These are phyloP conservation scores for Cordyceps fumosorosea DNA, from an alignment of 2,329 filamentous ascomycete species.

Conservation along the genomic window DNA sequence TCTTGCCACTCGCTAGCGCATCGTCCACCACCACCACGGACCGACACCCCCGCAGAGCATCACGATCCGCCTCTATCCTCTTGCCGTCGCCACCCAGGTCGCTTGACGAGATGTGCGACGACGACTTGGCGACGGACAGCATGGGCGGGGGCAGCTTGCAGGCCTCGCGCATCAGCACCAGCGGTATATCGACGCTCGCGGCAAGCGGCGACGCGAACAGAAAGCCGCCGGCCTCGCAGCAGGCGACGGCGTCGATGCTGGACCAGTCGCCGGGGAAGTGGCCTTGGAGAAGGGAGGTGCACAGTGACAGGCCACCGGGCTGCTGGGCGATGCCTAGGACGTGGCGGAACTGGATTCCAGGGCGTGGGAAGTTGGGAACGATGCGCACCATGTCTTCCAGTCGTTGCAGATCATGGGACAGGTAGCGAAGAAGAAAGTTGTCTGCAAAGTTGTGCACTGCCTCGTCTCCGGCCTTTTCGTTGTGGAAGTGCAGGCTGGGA, in stretches of 20 bases:
- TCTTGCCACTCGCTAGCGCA: constrained; percentile 50
- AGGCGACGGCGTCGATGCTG: constrained; percentile 37
- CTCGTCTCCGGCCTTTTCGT: constrained; percentile 36
- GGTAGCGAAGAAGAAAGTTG: not conserved
- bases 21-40: constrained; percentile 54
- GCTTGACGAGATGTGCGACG: constrained; percentile 46
- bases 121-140: constrained; percentile 37
- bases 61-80: constrained; percentile 42
- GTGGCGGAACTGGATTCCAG: constrained; percentile 49
- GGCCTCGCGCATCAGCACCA: constrained; percentile 46
- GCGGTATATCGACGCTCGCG: constrained; percentile 29
- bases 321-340: constrained; percentile 50
- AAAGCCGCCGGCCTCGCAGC: constrained; percentile 52
- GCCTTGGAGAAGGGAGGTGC: constrained; percentile 40
- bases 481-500: constrained; percentile 35
- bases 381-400: constrained; percentile 44
- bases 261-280: constrained; percentile 42
- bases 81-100: constrained; percentile 8
- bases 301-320: constrained; percentile 42
- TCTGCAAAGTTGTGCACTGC: constrained; percentile 22
- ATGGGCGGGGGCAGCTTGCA: constrained; percentile 54
- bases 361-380: constrained; percentile 43
- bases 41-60: constrained; percentile 31
- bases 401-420: constrained; percentile 34
- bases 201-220: constrained; percentile 49